Base-by-base conservation (phyloP, 2,329 filamentous ascomycete genomes). In the Curvularia lunata region DNA sequence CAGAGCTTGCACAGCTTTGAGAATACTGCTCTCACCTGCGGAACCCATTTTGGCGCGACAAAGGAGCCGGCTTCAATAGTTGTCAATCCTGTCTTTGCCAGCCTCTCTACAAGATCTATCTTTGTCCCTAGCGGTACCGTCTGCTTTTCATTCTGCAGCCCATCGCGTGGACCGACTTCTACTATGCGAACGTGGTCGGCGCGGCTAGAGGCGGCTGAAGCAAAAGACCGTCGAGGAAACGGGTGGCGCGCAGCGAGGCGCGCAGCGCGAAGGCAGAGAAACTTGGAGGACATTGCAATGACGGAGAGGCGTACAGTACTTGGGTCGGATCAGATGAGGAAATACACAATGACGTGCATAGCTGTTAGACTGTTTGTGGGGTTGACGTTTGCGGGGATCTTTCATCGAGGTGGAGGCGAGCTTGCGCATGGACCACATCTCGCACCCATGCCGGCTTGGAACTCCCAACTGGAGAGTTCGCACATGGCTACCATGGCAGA, bases 51-150 rank as follows among this genome's bases (percentile, higher is more conserved):
- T 1, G 91, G 90, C 46, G 89, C 86, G 9, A 96, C 91, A 70
- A 96, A 92, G 1, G 90, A 91, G 0, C 91, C 92, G 18, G 90
- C 88, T 75, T 96, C 91, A 61, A 96, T 94, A 3, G 87, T 87
- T 5, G 80, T 79, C 41, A 95, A 75, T 0, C 91, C 91, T 0
- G 90, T 89, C 62, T 80, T 79, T 32, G 87, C 85, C 60, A 96
- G 79, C 59, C 85, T 81, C 65, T 88, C 83, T 38, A 96, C 90
- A 52, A 96, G 78, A 65, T 92, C 86, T 54, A 94, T 84, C 77
- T 96, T 96, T 2, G 88, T 92, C 6, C 83, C 81, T 10, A 91
- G 80, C 0, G 90, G 81, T 62, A 96, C 89, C 27, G 82, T 82
- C 62, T 81, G 85, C 78, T 90, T 90, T 80, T 95, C 90, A 72